phyloP scores from a whole-genome alignment of 148 eudicot genomes.

The Heliosperma pusillum region DNA sequence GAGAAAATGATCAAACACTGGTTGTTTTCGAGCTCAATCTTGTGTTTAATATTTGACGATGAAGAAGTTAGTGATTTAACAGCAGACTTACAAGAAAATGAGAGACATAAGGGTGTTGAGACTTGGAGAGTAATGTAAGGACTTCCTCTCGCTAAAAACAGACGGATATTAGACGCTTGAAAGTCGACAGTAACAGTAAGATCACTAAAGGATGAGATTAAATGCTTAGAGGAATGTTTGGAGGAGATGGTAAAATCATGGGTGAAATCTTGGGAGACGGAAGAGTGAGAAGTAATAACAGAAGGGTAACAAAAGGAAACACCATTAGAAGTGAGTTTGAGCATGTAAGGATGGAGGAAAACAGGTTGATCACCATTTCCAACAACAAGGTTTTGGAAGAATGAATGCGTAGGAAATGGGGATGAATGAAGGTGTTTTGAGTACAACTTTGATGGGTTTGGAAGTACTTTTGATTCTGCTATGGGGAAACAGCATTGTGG shows the following conservation, averaged over 20 bases:
- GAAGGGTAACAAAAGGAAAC: slow-evolving; percentile 17
- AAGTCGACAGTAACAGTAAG: slow-evolving; percentile 17
- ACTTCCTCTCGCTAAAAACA: slow-evolving; percentile 15
- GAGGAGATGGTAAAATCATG: slow-evolving; percentile 17
- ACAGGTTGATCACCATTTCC: slow-evolving; percentile 9
- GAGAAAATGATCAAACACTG: slow-evolving; percentile 23
- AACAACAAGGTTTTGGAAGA: slow-evolving; percentile 11
- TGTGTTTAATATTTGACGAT: slow-evolving; percentile 9
- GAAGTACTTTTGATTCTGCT: background rate
- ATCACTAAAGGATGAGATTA: slow-evolving; percentile 12
- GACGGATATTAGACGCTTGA: background rate
- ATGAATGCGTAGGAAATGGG: slow-evolving; percentile 7
- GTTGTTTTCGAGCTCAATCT: slow-evolving; percentile 8
- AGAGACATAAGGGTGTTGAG: background rate
- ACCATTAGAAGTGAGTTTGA: slow-evolving; percentile 12
- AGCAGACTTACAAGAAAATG: background rate
- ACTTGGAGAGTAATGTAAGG: slow-evolving; percentile 24
- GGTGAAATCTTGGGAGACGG: background rate
- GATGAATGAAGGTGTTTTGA: slow-evolving; percentile 6
- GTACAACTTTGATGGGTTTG: slow-evolving; percentile 1
- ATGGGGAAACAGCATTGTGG: background rate
- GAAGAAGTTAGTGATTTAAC: background rate
- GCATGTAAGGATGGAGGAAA: slow-evolving; percentile 17
- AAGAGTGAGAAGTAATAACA: background rate
- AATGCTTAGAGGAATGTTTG: background rate